Base-by-base conservation (phyloP, 169 alveolate species). In the Plasmodium relictum region DNA sequence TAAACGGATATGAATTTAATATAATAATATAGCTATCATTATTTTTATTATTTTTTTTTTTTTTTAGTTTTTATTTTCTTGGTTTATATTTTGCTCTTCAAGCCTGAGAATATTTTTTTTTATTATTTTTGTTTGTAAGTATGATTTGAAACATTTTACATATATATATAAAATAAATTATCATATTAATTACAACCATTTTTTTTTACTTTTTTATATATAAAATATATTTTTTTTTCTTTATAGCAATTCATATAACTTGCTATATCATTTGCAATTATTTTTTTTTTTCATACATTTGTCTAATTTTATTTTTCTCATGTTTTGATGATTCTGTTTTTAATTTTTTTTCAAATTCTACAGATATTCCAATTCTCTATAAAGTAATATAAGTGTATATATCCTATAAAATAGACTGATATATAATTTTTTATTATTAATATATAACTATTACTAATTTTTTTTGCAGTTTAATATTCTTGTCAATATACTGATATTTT, bases 61-160 rank as follows among this genome's bases (percentile, higher is more conserved):
- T 80, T 54, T 80, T 31, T 44, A 80, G 90, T 24, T 80, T 16
- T 37, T 80, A 68, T 61, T 45, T 45, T 80, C 90, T 20, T 80
- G 90, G 90, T 24, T 80, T 24, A 56, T 80, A 66, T 80, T 80
- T 39, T 80, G 90, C 24, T 66, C 90, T 12, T 80, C 90, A 66
- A 66, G 9, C 52, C 66, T 80, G 16, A 80, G 90, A 45, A 45
- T 80, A 52, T 37, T 80, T 54, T 80, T 80, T 80, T 80, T 66
- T 45, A 56, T 44, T 18, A 18, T 80, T 45, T 80, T 80, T 80
- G 80, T 80, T 48, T 41, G 90, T 80, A n/a, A 80, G 90, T 18
- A 44, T 37, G 45, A 8, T 4, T 22, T n/a, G n/a, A n/a, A n/a
- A n/a, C n/a, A n/a, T n/a, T n/a, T n/a, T n/a, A n/a, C n/a, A n/a